Base-by-base conservation (phyloP, 2,329 filamentous ascomycete genomes). In the Alternaria sp. region DNA sequence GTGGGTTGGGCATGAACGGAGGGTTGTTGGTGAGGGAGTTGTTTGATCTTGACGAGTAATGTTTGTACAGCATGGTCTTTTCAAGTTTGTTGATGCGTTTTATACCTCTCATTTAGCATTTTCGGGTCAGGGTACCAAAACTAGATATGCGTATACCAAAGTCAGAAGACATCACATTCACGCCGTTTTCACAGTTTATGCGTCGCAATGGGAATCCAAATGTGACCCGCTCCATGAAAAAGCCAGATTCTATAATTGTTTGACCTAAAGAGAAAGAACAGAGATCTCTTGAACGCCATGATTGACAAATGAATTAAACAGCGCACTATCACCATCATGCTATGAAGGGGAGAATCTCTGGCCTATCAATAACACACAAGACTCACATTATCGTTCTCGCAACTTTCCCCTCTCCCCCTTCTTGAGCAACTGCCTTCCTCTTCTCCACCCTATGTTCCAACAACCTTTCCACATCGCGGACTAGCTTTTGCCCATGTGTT, bases 1-100 rank as follows among this genome's bases (percentile, higher is more conserved):
- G 49, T 51, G 49, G 49, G 49, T 41, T 16, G 49, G 49, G 5
- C 34, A 38, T 30, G 49, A 51, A 30, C 46, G 46, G 22, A 41
- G 49, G 24, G 49, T 41, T 18, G 36, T 51, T 51, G 49, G 34
- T 7, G 49, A 51, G 3, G 36, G 24, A 9, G 34, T 51, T 4
- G 49, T 51, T 51, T 51, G 36, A 51, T 49, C 14, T n/a, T 18
- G 32, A 36, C 5, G 3, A 1, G 16, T 26, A 20, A 3, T 36
- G 5, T 26, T 11, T 48, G 44, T 11, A 34, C 9, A 5, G 9
- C 11, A 48, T 22, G 44, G 20, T 14, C 0, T 9, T 49, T 26
- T 24, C 2, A n/a, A 1, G 3, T 36, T 36, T 38, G 5, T n/a
- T n/a, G n/a, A 20, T 32, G 46, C 7, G 28, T 24, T 24, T 26